Evolutionary conservation across 305 asterid species (phyloP), one percentile per base, ranked within the genome.

Genomic region (Solanum hybrid): DNA sequence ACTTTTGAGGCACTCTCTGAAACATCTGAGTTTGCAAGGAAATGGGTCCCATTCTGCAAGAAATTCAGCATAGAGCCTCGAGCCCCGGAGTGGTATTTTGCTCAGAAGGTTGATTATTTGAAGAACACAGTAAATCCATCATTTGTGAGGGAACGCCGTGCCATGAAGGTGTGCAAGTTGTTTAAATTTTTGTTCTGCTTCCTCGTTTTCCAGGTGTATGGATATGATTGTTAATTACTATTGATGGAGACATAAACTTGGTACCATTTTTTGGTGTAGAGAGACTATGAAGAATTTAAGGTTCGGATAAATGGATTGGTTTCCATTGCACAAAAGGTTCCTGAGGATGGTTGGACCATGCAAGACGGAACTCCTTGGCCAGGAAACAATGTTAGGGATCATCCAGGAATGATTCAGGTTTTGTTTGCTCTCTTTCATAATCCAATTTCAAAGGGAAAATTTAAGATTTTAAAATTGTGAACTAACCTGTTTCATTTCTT

Each of bases 321-420:
- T 92, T 93, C 99, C 88, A 94, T 91, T 94, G 96, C 99, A 32
- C 96, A 92, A 89, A 97, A 97, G 95, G 99, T 96, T 90, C 99
- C 99, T 0, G 99, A 97, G 90, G 99, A 97, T 17, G 99, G 99
- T 86, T 97, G 99, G 99, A 97, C 98, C 73, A 97, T 97, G 99
- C 99, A 96, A 92, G 99, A 97, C 45, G 98, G 99, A 60, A 96
- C 99, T 91, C 98, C 95, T 13, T 97, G 99, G 99, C 99, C 99
- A 0, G 99, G 99, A 91, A 97, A 97, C 87, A 94, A 92, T 90
- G 98, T 97, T 90, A 92, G 99, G 93, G 98, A 97, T 94, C 99
- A 97, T 91, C 99, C 99, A 73, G 99, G 99, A 95, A 97, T 97
- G 99, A 97, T 97, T 85, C 99, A 97, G 98, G 94, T 93, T 56